phyloP scores from a whole-genome alignment of 2,329 filamentous ascomycete genomes.

The Beauveria sp. region DNA sequence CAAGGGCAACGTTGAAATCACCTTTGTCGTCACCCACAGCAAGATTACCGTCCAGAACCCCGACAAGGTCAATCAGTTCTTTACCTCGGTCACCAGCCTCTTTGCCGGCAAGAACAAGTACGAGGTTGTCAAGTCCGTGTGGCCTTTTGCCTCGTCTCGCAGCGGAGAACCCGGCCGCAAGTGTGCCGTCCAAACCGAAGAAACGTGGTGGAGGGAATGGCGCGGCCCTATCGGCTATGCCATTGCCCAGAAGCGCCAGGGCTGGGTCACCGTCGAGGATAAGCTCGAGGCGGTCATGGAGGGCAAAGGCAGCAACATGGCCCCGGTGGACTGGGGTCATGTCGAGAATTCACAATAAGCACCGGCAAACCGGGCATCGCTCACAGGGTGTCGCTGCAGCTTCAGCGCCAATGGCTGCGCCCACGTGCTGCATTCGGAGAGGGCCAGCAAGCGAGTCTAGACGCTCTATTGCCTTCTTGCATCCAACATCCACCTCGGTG shows the following conservation, averaged over 20 bases:
- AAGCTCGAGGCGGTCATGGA: constrained; percentile 47
- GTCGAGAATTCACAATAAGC: too few species aligned
- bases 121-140: constrained; percentile 47
- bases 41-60: constrained; percentile 42
- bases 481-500: not conserved
- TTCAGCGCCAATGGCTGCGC: not conserved
- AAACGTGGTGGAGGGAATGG: constrained; percentile 44
- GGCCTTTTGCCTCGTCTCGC: constrained; percentile 46
- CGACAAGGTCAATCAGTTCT: constrained; percentile 46
- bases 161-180: constrained; percentile 35
- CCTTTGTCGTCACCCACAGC: constrained; percentile 42
- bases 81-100: constrained; percentile 42
- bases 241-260: constrained; percentile 34
- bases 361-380: not conserved
- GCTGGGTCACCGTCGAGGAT: constrained; percentile 43
- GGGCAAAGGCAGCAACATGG: constrained; percentile 29
- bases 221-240: constrained; percentile 30
- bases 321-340: constrained; percentile 36
- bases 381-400: not conserved
- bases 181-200: constrained; percentile 47
- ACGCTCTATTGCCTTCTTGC: not conserved
- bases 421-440: not conserved
- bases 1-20: constrained; percentile 39
- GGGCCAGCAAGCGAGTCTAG: not conserved
- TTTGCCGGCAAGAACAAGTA: constrained; percentile 47